Evolutionary conservation across 192 early-diverging fungal species (phyloP).

Genomic region (Thamnidium elegans): DNA sequence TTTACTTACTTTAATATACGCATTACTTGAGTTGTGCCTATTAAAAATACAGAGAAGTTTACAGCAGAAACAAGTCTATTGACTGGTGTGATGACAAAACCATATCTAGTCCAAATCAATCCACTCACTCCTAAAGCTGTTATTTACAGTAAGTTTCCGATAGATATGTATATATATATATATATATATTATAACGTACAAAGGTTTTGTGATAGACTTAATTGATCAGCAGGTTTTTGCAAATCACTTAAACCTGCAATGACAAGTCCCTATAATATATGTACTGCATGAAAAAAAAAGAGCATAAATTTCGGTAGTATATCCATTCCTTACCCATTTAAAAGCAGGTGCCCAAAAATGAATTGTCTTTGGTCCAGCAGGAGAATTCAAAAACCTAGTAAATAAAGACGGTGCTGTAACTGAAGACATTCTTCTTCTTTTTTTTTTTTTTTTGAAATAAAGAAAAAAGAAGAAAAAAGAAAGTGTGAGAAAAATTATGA

Average conservation of each 20-base stretch:
- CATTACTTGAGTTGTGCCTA: conserved; percentile 81
- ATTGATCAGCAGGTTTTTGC: conserved; percentile 81
- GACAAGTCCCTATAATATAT: conserved; percentile 70
- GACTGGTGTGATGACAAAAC: conserved; percentile 87
- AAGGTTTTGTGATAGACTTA: conserved; percentile 79
- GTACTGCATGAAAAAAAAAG: background rate
- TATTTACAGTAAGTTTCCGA: background rate
- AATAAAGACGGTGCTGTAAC: conserved; percentile 59
- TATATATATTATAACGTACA: conserved; percentile 36
- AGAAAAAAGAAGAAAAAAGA: background rate
- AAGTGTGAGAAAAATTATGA: conserved; percentile 14
- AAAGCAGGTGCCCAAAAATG: conserved; percentile 96
- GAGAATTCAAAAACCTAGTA: conserved; percentile 67
- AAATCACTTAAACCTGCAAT: conserved; percentile 90
- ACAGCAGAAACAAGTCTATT: conserved; percentile 88
- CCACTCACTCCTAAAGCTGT: conserved; percentile 90
- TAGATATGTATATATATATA: background rate
- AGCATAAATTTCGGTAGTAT: too few species aligned
- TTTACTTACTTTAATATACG: conserved; percentile 67
- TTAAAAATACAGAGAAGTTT: conserved; percentile 90
- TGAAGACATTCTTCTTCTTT: too few species aligned
- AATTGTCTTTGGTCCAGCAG: conserved; percentile 89
- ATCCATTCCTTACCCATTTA: conserved; percentile 74
- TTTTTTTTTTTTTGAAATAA: background rate
- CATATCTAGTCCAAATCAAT: conserved; percentile 95